These are phyloP conservation scores for Saprolegnia diclina DNA, from an alignment of 352 stramenopile species.

Conservation along the genomic window DNA sequence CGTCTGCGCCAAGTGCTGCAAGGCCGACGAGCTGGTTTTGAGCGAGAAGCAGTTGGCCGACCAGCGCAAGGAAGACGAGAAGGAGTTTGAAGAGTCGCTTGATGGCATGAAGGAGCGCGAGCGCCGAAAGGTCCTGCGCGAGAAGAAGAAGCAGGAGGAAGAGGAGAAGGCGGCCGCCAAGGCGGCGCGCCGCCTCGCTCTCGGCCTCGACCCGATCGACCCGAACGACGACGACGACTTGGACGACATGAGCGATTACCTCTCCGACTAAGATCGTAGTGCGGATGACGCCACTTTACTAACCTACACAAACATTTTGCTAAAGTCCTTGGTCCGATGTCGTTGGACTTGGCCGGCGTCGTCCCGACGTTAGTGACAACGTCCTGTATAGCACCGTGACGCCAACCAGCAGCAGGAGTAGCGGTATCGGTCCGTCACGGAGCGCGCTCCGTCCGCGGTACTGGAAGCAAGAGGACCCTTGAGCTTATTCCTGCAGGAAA, in stretches of 20 bases:
- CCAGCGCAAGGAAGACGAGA: constrained; percentile 33
- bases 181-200: background rate
- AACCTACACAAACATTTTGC: too few species aligned
- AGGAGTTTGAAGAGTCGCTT: constrained; percentile 29
- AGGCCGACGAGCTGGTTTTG: constrained; percentile 60
- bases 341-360: too few species aligned
- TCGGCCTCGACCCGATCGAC: constrained; percentile 37
- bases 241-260: constrained; percentile 39
- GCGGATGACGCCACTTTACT: too few species aligned
- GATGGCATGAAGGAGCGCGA: constrained; percentile 75
- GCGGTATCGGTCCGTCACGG: too few species aligned
- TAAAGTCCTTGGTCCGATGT: too few species aligned
- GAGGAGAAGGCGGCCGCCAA: constrained; percentile 29
- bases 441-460: too few species aligned
- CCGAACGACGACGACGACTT: constrained; percentile 55
- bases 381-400: too few species aligned
- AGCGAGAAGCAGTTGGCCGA: constrained; percentile 48
- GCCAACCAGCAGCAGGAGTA: too few species aligned
- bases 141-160: constrained; percentile 45
- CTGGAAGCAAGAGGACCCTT: too few species aligned
- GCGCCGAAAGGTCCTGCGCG: constrained; percentile 59
- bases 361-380: too few species aligned
- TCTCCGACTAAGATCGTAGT: constrained; percentile 21
- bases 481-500: too few species aligned
- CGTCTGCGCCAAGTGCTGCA: constrained; percentile 86